These are phyloP conservation scores for Physcomitrellopsis africana DNA, from an alignment of 225 moss, liverwort and hornwort genomes.

Conservation along the genomic window DNA sequence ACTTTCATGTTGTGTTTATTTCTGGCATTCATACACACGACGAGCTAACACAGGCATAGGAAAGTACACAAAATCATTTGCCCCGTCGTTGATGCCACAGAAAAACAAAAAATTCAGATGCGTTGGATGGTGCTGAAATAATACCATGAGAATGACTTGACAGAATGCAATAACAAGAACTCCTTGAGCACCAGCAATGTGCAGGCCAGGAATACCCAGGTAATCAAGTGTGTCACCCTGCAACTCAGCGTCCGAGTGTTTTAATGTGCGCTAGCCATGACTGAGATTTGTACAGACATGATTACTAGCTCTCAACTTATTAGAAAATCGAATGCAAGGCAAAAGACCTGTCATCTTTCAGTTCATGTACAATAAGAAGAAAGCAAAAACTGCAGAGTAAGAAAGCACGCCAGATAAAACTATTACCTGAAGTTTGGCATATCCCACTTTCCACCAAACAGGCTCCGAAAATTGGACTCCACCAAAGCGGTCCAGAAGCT, in stretches of 20 bases:
- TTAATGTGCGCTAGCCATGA: conserved; percentile 3
- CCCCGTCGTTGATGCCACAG: not conserved
- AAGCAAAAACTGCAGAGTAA: not conserved
- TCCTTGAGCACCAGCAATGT: conserved; percentile 95
- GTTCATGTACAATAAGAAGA: not conserved
- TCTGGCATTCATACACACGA: not conserved
- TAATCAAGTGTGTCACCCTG: conserved; percentile 98
- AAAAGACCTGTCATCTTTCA: not conserved
- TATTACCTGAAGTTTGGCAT: conserved; percentile 84
- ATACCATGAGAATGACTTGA: conserved; percentile 94
- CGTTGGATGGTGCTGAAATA: conserved; percentile 2
- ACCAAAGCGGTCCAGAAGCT: conserved; percentile 73
- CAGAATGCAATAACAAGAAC: conserved; percentile 88
- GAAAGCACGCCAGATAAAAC: not conserved
- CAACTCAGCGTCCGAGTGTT: conserved; percentile 23
- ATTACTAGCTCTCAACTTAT: not conserved
- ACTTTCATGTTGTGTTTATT: not conserved
- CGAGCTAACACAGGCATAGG: not conserved
- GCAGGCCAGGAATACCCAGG: conserved; percentile 89
- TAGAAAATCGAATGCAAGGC: not conserved
- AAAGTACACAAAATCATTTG: not conserved
- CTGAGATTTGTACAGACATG: not conserved
- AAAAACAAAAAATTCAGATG: not conserved
- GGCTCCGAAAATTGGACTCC: conserved; percentile 86
- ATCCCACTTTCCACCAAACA: conserved; percentile 98